Conservation (phyloP, 305 asterid species). For the Rubia peregrina region DNA sequence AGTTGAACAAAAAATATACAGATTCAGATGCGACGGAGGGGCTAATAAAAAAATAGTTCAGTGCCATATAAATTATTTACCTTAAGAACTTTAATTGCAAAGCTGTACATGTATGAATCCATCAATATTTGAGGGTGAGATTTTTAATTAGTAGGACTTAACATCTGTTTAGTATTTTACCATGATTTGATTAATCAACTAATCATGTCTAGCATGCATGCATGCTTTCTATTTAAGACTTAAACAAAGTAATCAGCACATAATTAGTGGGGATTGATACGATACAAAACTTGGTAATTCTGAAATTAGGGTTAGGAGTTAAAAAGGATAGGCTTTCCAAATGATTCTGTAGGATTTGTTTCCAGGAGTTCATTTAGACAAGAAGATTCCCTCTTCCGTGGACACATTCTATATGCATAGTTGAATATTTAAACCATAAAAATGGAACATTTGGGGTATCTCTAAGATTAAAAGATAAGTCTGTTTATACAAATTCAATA, state of each 20-base stretch:
- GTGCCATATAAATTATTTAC: too few species aligned
- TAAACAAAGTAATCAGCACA: not conserved
- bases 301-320: constrained; percentile 18
- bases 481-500: not conserved
- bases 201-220: not conserved
- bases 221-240: not conserved
- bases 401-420: not conserved
- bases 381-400: not conserved
- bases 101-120: not conserved
- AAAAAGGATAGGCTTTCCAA: not conserved
- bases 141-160: not conserved
- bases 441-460: constrained; percentile 18
- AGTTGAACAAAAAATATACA: too few species aligned
- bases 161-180: not conserved
- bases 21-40: too few species aligned
- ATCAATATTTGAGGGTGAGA: not conserved
- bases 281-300: not conserved
- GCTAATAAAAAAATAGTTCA: too few species aligned
- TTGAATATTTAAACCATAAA: not conserved
- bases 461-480: constrained; percentile 10
- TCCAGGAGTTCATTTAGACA: not conserved
- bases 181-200: not conserved
- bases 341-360: constrained; percentile 14
- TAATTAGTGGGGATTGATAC: not conserved
- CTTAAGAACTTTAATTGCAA: not conserved